Evolutionary conservation across 768 basidiomycete species (phyloP), one percentile per base, ranked within the genome.

Genomic region (Xanthoconium purpureum): DNA sequence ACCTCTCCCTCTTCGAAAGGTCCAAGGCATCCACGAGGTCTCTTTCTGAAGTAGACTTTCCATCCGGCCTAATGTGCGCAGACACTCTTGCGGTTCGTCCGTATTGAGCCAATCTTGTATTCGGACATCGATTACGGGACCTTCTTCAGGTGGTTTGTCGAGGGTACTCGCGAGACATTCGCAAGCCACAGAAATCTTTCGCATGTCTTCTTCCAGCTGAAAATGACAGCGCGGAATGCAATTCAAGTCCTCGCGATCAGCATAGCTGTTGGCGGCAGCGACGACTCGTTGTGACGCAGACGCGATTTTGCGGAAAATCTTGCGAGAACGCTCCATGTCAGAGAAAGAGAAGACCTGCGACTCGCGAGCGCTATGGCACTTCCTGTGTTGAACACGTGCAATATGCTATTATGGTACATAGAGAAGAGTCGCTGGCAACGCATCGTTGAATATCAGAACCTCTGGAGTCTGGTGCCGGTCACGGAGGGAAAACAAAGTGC

Each of bases 251-350:
- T 36, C 3, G 15, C 38, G 48, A 24, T 58, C 38, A 14, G 57
- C 44, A 13, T 47, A 46, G 6, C 46, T 9, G 6, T 50, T 47
- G 37, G 57, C 55, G 37, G 15, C 43, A 11, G 15, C 10, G 24
- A 46, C 15, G 2, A 58, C 49, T 32, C 5, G 43, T 2, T 17
- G 13, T 12, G 55, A 50, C 3, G 44, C 49, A 11, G 57, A 50
- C n/a, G 48, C 33, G 6, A 58, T 40, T 10, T 37, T 58, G 24
- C 3, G 9, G 17, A 57, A n/a, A 35, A 56, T 39, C 24, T 46
- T 50, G 24, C 55, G 44, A 11, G 57, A 50, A 24, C 56, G 55
- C 13, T 47, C 47, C 55, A 58, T 60, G 33, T 35, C 33, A 35
- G 33, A 8, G 12, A 35, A 35, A 35, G 33, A 35, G 33, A 3